Evolutionary conservation across 2,329 filamentous ascomycete species (phyloP).

Genomic region (Aureobasidium lini): DNA sequence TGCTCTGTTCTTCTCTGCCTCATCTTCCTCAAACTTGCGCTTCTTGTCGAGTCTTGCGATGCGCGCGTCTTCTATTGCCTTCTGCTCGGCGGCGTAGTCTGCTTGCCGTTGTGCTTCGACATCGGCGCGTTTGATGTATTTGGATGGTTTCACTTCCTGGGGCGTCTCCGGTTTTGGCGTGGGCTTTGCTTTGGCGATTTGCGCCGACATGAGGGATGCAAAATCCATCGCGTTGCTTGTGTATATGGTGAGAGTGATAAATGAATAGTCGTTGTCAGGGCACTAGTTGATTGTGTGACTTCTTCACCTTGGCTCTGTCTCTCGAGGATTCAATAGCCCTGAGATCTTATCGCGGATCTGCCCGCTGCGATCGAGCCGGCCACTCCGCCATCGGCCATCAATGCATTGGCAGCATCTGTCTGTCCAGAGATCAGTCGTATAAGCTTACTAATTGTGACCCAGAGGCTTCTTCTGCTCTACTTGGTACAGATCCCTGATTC

Average conservation of each 20-base stretch:
- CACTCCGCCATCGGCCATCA: no score
- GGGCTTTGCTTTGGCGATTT: slow-evolving; percentile 75
- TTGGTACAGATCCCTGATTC: no score
- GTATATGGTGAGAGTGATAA: neutral
- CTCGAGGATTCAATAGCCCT: neutral
- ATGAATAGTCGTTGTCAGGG: neutral
- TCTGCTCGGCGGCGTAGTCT: slow-evolving; percentile 76
- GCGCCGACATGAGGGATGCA: slow-evolving; percentile 83
- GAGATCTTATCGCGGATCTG: slow-evolving; percentile 11
- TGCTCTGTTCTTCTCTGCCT: slow-evolving; percentile 57
- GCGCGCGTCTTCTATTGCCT: slow-evolving; percentile 62
- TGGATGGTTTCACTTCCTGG: slow-evolving; percentile 45
- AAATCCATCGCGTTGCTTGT: slow-evolving; percentile 73
- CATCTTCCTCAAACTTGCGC: slow-evolving; percentile 83
- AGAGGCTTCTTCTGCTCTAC: no score
- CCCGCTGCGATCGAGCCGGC: neutral
- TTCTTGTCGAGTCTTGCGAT: slow-evolving; percentile 65
- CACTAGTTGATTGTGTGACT: neutral
- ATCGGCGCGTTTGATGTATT: slow-evolving; percentile 80
- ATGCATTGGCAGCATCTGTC: no score
- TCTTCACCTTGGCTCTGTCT: neutral
- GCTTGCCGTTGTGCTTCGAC: slow-evolving; percentile 74
- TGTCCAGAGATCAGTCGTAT: no score
- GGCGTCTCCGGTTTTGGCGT: slow-evolving; percentile 29
- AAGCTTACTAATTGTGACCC: no score